phyloP scores from a whole-genome alignment of 1,284 basidiomycete species.

The Cutaneotrichosporon cyanovorans region DNA sequence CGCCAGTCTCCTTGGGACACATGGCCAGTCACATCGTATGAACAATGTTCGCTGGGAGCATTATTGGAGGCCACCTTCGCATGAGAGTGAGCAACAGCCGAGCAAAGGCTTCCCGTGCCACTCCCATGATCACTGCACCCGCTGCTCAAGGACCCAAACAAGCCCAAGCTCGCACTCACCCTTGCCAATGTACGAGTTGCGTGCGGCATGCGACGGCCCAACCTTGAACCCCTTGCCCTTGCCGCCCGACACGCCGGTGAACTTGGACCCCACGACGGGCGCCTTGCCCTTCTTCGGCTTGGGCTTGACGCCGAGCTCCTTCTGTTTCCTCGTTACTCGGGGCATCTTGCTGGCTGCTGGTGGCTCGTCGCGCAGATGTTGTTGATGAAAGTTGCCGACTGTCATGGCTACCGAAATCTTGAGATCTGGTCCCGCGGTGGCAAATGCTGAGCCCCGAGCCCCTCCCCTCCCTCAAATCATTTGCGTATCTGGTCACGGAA shows the following conservation, averaged over 20 bases:
- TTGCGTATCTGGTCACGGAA: too few species aligned
- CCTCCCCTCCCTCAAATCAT: too few species aligned
- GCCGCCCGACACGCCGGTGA: background rate
- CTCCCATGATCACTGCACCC: too few species aligned
- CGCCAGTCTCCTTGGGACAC: too few species aligned
- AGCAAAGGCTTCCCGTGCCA: too few species aligned
- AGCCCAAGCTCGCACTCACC: slow-evolving; percentile 23
- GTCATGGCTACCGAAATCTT: background rate
- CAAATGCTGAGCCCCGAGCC: too few species aligned
- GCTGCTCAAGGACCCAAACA: background rate
- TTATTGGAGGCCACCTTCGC: too few species aligned
- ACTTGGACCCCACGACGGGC: background rate
- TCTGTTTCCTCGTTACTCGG: slow-evolving; percentile 33
- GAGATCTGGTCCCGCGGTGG: background rate
- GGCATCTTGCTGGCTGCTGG: too few species aligned
- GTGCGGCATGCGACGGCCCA: slow-evolving; percentile 38
- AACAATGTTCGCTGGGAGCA: too few species aligned
- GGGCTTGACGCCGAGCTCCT: slow-evolving; percentile 21
- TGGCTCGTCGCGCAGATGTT: background rate
- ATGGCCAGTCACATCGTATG: too few species aligned
- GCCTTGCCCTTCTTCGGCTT: slow-evolving; percentile 10
- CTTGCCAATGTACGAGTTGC: slow-evolving; percentile 47
- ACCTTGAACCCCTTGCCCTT: slow-evolving; percentile 37
- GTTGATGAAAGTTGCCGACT: background rate
- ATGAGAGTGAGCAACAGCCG: too few species aligned